Base-by-base conservation (phyloP, 2,329 filamentous ascomycete species). In the Neonectria hederae region DNA sequence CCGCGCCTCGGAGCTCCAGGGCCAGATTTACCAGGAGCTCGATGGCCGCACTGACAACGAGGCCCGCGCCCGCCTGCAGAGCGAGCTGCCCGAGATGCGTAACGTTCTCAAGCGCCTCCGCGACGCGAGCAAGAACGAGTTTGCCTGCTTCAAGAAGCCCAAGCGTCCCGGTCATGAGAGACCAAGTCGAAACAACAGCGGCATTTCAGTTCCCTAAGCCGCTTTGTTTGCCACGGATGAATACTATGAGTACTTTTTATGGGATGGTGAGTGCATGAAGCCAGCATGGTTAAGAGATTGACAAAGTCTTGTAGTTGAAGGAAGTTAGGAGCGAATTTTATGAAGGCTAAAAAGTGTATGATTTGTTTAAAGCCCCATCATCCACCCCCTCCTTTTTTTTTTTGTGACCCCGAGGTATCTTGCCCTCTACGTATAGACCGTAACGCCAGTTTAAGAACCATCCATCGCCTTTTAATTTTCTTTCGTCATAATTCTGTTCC, bases 1-100 rank as follows among this genome's bases (percentile, higher is more conserved):
- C 62, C 86, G 89, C 54, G 93, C 94, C 3, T 89, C 89, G 8
- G 89, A 94, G 76, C 85, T 92, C 14, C 96, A 98, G 81, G 91
- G 91, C 71, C 89, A 94, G 77, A 95, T 99, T 52, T 99, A 98
- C 79, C 88, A 96, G 69, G 93, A 96, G 76, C 83, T 99, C 17
- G 96, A 99, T 77, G 87, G 89, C 64, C 89, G 94, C 54, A 98
- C 96, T 56, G 94, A 97, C 75, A 94, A 96, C 72, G 90, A 93
- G 64, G 94, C 94, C 3, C 86, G 96, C 54, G 86, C 89, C 11
- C 85, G 87, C 65, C 81, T 99, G 71, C 95, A 98, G 81, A 89
- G 87, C 59, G 95, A 98, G 81, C 81, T 99, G 69, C 92, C 93
- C 2, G 93, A 94, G 76, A 94, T 99, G 92, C 88, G 95, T 66